Base-by-base conservation (phyloP, 208 protist species). In the Crithidia expoeki region DNA sequence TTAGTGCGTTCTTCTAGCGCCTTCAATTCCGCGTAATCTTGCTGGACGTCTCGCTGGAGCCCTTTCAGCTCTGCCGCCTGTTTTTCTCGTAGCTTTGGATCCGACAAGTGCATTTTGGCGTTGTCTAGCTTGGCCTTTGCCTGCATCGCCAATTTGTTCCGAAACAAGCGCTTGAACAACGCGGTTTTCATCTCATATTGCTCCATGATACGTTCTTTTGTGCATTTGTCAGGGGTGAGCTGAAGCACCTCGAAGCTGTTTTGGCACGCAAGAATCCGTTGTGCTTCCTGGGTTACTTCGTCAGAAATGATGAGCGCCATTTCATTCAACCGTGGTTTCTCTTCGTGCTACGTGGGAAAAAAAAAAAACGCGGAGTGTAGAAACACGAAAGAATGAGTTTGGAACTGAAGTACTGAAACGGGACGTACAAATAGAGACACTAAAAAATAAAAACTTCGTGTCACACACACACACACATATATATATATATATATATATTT, bases 201-300 rank as follows among this genome's bases (percentile, higher is more conserved):
- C 42, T 71, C 68, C 33, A 88, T 33, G 4, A 94, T 79, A 33
- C 52, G 52, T 36, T 89, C 83, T 32, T 72, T 80, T 19, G 72
- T 80, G 66, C 69, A 85, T 23, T 83, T 79, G 17, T 63, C 57
- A 2, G 88, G 81, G 23, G 36, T 84, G 9, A 96, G 28, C 55
- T 89, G 79, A 25, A 96, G 80, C 23, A 90, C 81, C 44, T 94
- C 86, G 64, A 94, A 96, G 6, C 85, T 74, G 72, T 85, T 92
- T 23, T 81, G 76, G 33, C 78, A 76, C 4, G 70, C 73, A n/a
- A 94, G 69, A 79, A 96, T 96, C 10, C 92, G 79, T 60, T 83
- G 67, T 6, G 84, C 84, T 65, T 94, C 88, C 50, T 61, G 57
- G 49, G 86, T 77, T 16, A 86, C 80, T 28, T 82, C 82, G 68